Conservation (phyloP, 805 yeast genomes). For the Saccharomyces cerevisiae region DNA sequence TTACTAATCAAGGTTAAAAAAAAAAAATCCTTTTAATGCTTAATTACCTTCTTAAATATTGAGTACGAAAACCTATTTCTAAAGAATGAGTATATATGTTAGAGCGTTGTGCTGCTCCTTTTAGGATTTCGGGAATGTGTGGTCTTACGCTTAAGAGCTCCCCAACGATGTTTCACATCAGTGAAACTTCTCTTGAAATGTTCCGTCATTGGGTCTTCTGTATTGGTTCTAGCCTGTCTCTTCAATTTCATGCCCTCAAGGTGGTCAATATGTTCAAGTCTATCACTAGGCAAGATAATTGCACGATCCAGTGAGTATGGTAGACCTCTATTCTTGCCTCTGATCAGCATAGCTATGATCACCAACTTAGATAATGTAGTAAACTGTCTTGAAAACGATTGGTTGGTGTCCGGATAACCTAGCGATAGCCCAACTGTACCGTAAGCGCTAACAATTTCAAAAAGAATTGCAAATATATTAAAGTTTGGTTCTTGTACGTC, state of each 20-base stretch:
- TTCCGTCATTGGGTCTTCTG: conserved; percentile 25
- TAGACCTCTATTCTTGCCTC: conserved; percentile 95
- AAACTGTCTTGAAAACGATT: conserved; percentile 71
- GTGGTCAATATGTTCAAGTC: conserved; percentile 52
- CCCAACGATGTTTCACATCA: neutral
- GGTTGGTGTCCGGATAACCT: conserved; percentile 61
- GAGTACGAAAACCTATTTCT: neutral
- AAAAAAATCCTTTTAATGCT: neutral
- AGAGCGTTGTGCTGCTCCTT: neutral
- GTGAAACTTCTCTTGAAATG: conserved; percentile 16
- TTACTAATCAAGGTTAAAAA: neutral
- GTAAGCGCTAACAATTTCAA: conserved; percentile 89
- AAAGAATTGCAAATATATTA: conserved; percentile 62
- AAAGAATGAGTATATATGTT: neutral
- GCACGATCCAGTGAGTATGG: conserved; percentile 94
- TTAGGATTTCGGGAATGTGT: neutral
- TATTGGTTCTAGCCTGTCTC: conserved; percentile 5
- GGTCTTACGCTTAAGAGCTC: neutral
- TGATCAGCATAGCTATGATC: conserved; percentile 78
- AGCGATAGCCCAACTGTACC: conserved; percentile 92
- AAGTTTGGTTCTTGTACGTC: conserved; percentile 41
- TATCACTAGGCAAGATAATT: conserved; percentile 70
- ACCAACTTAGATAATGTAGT: conserved; percentile 69
- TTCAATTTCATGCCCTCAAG: conserved; percentile 37
- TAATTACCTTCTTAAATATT: too few species aligned